phyloP scores from a whole-genome alignment of 2,329 filamentous ascomycete species.

The Ustulina deusta region DNA sequence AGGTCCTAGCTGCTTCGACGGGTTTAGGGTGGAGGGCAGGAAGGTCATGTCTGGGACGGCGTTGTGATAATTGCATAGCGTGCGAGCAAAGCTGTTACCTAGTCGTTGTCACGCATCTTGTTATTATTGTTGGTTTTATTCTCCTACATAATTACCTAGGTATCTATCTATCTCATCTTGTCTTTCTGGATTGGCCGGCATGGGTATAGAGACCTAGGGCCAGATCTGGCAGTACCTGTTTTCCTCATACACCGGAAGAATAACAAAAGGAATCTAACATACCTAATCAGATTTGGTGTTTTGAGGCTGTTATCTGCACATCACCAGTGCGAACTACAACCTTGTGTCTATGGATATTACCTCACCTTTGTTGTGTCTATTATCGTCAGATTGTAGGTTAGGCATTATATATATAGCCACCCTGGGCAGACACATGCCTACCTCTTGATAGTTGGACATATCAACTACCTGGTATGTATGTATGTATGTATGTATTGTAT shows the following conservation, averaged over 20 bases:
- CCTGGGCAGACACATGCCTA: too few relatives aligned
- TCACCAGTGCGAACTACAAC: not conserved
- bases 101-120: constrained; percentile 22
- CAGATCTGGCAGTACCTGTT: constrained; percentile 16
- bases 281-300: not conserved
- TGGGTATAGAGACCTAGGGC: constrained; percentile 14
- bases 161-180: constrained; percentile 22
- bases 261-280: not conserved
- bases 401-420: too few relatives aligned
- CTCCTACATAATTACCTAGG: constrained; percentile 30
- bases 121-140: constrained; percentile 30
- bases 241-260: constrained; percentile 6
- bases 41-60: constrained; percentile 25
- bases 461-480: too few relatives aligned
- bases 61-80: constrained; percentile 42
- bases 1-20: not conserved
- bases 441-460: too few relatives aligned
- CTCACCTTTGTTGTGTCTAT: not conserved
- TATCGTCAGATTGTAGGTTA: too few relatives aligned
- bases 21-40: not conserved
- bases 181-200: constrained; percentile 27
- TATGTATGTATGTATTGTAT: too few relatives aligned
- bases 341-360: not conserved
- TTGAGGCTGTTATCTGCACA: not conserved
- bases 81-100: constrained; percentile 36